Conservation (phyloP, 2,329 filamentous ascomycete genomes). For the Daldinia eschscholtzii region DNA sequence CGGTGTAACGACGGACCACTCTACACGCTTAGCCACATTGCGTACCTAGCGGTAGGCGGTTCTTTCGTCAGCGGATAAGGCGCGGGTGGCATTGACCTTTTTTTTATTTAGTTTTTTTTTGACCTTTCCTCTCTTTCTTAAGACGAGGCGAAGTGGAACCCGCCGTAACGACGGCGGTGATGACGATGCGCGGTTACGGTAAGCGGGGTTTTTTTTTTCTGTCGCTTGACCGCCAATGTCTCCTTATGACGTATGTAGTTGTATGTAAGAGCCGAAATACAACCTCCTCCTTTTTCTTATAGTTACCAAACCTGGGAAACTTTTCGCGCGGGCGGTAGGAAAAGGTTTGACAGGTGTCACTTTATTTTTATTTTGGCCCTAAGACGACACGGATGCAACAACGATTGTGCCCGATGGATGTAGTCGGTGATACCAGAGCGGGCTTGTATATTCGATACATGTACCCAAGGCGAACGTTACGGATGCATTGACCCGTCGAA, state of each 20-base stretch:
- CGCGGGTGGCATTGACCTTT: background rate
- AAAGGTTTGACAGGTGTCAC: background rate
- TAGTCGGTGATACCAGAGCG: background rate
- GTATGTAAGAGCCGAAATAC: conserved; percentile 3
- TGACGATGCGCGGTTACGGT: conserved; percentile 33
- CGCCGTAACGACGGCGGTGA: conserved; percentile 25
- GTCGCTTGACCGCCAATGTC: conserved; percentile 31
- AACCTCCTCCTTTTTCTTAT: conserved; percentile 1
- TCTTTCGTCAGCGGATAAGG: conserved; percentile 5
- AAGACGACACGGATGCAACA: conserved; percentile 20
- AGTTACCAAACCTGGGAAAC: background rate
- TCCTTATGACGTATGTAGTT: conserved; percentile 17
- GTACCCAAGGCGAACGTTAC: conserved; percentile 29
- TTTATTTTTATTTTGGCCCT: background rate
- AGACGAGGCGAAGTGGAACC: background rate
- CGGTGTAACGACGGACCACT: conserved; percentile 4
- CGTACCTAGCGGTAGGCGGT: background rate
- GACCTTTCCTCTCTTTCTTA: too few species aligned
- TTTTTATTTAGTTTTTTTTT: background rate
- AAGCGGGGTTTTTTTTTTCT: background rate
- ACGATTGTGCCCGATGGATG: background rate
- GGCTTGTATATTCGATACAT: conserved; percentile 13
- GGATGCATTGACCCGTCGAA: conserved; percentile 24
- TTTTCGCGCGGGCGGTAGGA: background rate
- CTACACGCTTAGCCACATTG: background rate